Conservation (phyloP, 257 asterid genomes). For the Anisodus acutangulus region DNA sequence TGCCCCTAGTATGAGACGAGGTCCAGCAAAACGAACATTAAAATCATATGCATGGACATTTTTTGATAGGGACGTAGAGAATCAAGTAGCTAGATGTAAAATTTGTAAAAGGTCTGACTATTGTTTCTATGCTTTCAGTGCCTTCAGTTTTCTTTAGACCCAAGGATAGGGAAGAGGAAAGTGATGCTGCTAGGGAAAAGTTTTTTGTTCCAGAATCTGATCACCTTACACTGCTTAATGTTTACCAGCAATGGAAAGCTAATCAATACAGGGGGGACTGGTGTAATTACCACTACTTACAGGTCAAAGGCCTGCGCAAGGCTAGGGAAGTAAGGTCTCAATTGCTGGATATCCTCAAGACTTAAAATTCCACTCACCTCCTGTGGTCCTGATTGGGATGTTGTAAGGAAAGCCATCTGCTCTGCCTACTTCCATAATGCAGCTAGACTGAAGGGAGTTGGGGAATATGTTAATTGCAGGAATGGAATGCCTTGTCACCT, state of each 20-base stretch:
- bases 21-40: too few species aligned
- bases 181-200: slow-evolving; percentile 93
- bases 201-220: slow-evolving; percentile 95
- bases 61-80: too few species aligned
- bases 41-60: too few species aligned
- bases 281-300: slow-evolving; percentile 92
- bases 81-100: too few species aligned
- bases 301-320: slow-evolving; percentile 84
- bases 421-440: slow-evolving; percentile 93
- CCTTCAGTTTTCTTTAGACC: slow-evolving; percentile 95
- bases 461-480: slow-evolving; percentile 87
- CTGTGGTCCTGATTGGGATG: slow-evolving; percentile 91
- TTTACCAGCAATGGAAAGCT: slow-evolving; percentile 88
- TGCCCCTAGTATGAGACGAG: too few species aligned
- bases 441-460: slow-evolving; percentile 79
- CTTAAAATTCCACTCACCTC: slow-evolving; percentile 80
- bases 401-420: slow-evolving; percentile 85
- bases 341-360: slow-evolving; percentile 73
- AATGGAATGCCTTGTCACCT: slow-evolving; percentile 95
- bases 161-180: slow-evolving; percentile 93
- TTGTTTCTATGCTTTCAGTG: slow-evolving; percentile 95
- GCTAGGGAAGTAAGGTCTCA: slow-evolving; percentile 96
- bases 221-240: slow-evolving; percentile 82
- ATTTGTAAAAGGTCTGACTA: slow-evolving; percentile 58
- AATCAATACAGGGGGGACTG: slow-evolving; percentile 87